Conservation (phyloP, 768 basidiomycete species). For the Lactarius vividus region DNA sequence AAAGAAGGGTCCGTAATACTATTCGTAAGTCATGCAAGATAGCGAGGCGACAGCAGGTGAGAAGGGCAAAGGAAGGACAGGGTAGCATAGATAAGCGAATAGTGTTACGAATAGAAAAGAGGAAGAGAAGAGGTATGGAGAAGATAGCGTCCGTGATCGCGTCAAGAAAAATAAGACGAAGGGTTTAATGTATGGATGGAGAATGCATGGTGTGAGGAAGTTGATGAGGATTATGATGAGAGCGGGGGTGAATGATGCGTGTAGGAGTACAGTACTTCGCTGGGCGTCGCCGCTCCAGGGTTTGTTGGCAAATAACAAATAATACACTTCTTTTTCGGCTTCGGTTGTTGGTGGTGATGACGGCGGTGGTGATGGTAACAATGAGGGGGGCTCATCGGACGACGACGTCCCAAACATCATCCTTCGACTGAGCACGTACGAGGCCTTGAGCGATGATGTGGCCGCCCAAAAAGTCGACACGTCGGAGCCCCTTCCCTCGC, state of each 20-base stretch:
- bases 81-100: conserved; percentile 22
- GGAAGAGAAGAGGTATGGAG: conserved; percentile 3
- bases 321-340: conserved; percentile 22
- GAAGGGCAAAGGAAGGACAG: background rate
- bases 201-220: conserved; percentile 1
- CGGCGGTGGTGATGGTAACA: background rate
- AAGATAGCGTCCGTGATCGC: conserved; percentile 9
- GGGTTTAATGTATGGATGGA: background rate
- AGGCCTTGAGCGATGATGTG: conserved; percentile 14
- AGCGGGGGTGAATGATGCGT: conserved; percentile 19
- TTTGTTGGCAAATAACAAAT: conserved; percentile 20
- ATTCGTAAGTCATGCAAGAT: conserved; percentile 16
- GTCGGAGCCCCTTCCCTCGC: conserved; percentile 21
- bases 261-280: conserved; percentile 22
- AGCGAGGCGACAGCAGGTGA: background rate
- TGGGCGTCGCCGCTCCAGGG: background rate
- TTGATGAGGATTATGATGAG: conserved; percentile 22
- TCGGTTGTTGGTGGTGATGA: conserved; percentile 2
- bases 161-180: conserved; percentile 16
- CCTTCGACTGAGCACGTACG: conserved; percentile 23
- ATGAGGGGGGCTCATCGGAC: background rate
- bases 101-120: conserved; percentile 23
- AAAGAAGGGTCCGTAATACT: background rate
- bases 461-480: conserved; percentile 15
- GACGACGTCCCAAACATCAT: conserved; percentile 16